Evolutionary conservation across 257 asterid species (phyloP).

Genomic region (Jasminum sambac): DNA sequence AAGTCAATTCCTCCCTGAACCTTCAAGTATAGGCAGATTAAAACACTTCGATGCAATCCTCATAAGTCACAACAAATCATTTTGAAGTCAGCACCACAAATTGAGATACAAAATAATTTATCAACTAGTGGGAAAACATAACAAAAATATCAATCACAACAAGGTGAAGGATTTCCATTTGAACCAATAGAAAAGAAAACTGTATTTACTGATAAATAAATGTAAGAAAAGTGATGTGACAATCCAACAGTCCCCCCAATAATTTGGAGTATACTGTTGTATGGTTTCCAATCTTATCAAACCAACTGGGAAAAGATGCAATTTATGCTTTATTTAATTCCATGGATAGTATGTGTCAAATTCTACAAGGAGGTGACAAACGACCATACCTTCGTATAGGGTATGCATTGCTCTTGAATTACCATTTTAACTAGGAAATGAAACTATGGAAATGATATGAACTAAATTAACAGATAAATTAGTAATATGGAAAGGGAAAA

Average conservation of each 20-base stretch:
- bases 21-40: constrained; percentile 5
- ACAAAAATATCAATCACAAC: not conserved
- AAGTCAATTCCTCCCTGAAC: constrained; percentile 9
- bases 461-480: constrained; percentile 3
- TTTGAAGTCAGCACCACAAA: not conserved
- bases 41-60: constrained; percentile 11
- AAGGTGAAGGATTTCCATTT: not conserved
- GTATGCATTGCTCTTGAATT: constrained; percentile 7
- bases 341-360: not conserved
- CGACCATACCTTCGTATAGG: constrained; percentile 10
- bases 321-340: constrained; percentile 4
- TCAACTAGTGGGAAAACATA: constrained; percentile 6
- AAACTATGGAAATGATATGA: constrained; percentile 8
- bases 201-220: not conserved
- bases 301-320: not conserved
- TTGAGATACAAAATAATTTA: not conserved
- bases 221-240: constrained; percentile 9
- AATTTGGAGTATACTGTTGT: not conserved
- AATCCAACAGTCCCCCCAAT: not conserved
- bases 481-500: constrained; percentile 5
- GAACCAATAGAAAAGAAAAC: constrained; percentile 1
- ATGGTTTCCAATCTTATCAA: constrained; percentile 9
- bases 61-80: not conserved
- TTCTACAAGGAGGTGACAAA: constrained; percentile 11
- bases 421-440: constrained; percentile 11